Base-by-base conservation (phyloP, 345 rosid species). In the Erysimum cheiranthoides region DNA sequence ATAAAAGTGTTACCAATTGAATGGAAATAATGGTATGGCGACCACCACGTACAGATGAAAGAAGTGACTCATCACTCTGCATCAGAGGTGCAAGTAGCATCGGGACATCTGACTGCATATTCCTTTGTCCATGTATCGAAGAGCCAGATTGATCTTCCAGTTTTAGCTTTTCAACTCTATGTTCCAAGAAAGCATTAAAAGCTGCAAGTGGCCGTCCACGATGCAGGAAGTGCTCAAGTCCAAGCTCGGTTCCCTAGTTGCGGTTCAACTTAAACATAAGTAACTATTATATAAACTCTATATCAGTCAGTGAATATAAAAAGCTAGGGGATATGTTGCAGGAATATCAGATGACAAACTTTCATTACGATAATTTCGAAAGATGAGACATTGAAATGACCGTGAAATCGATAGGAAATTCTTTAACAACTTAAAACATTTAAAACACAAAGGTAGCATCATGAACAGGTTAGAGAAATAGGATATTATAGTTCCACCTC, bases 201-300 rank as follows among this genome's bases (percentile, higher is more conserved):
- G 99, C 97, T 67, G 99, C 96, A 57, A 95, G 85, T 10, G 97
- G 87, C 67, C 99, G 97, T 53, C 99, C 97, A 70, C 99, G 99
- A 83, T 92, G 91, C 84, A 95, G 85, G 83, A 86, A 89, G 66
- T 92, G 97, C 79, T 95, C 97, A 80, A 95, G 84, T 69, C 97
- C 92, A 66, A 82, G 85, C 76, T 90, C 93, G 53, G 87, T 86
- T 85, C 90, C 97, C 99, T 95, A 76, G 73, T 73, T 76, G 64
- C 36, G 73, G 57, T 54, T 46, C 31, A 75, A 70, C 52, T 56
- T 60, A 42, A 60, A 67, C 45, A 57, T 72, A 42, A 66, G 69
- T 66, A 40, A 42, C 21, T 52, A 27, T 58, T 58, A 58, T 57
- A 49, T 27, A 71, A 65, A 58, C 28, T 39, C 8, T 36, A 35